A percentile compares a stretch with the other conserved stretches of the same genome.
Evolutionary conservation across 169 alveolate genomes (phyloP).

Genomic region (Eimeria maxima): DNA sequence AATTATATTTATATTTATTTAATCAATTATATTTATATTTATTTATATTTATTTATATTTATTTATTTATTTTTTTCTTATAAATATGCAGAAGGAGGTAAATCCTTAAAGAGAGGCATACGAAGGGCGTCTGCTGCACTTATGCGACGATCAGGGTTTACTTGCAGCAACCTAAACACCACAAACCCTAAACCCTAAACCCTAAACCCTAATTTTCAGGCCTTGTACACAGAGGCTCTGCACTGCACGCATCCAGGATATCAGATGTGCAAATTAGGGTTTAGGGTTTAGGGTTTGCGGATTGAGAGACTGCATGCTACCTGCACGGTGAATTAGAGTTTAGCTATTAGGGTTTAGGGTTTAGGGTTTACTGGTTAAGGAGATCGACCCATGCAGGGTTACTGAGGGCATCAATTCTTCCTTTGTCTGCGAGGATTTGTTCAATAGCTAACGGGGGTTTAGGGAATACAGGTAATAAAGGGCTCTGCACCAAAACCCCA

Average conservation of each 20-base stretch:
- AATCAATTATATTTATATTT: too few relatives aligned
- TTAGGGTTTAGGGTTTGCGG: conserved; percentile 48
- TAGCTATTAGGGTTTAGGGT: conserved; percentile 56
- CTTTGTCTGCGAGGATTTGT: conserved; percentile 14
- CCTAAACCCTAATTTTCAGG: conserved; percentile 42
- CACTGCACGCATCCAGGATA: conserved; percentile 1
- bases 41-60: too few relatives aligned
- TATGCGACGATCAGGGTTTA: conserved; percentile 27
- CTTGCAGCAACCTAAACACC: conserved; percentile 41
- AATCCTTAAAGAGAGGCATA: neutral
- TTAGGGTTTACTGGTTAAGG: conserved; percentile 44
- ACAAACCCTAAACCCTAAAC: conserved; percentile 48
- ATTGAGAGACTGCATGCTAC: neutral
- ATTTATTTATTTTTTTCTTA: neutral
- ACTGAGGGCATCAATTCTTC: conserved; percentile 1
- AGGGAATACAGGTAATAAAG: conserved; percentile 24
- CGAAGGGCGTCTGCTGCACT: conserved; percentile 27
- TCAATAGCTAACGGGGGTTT: conserved; percentile 3
- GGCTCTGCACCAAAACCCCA: conserved; percentile 26
- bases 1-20: too few relatives aligned
- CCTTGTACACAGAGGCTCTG: conserved; percentile 19
- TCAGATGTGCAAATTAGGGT: neutral
- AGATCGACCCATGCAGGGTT: neutral
- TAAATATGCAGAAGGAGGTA: conserved; percentile 7
- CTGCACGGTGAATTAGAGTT: neutral